Conservation (phyloP, 1,284 basidiomycete genomes). For the Somion occarium region DNA sequence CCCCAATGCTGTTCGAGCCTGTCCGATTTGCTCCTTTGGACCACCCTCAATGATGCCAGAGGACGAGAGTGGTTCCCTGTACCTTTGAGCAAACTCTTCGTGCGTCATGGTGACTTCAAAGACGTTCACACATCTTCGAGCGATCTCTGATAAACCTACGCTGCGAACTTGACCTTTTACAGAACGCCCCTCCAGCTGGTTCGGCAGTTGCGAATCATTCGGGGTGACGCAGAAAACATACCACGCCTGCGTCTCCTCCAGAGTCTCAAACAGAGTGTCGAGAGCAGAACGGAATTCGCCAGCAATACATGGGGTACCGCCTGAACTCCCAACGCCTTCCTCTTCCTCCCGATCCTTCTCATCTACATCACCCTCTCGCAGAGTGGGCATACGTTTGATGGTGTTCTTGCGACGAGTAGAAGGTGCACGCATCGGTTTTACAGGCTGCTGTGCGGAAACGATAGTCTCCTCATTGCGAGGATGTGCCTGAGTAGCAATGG, state of each 20-base stretch:
- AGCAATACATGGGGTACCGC: constrained; percentile 66
- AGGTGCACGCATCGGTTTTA: constrained; percentile 90
- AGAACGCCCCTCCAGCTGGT: constrained; percentile 88
- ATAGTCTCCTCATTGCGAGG: constrained; percentile 92
- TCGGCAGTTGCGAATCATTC: constrained; percentile 92
- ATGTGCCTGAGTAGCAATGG: constrained; percentile 87
- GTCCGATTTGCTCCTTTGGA: constrained; percentile 49
- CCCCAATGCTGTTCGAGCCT: constrained; percentile 58
- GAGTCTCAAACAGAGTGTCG: constrained; percentile 82
- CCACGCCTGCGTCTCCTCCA: constrained; percentile 91
- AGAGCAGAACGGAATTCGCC: constrained; percentile 86
- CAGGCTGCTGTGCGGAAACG: constrained; percentile 87
- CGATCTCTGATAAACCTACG: constrained; percentile 77
- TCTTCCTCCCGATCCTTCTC: constrained; percentile 51
- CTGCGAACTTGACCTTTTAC: constrained; percentile 91
- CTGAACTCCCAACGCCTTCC: constrained; percentile 24
- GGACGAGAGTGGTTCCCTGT: constrained; percentile 54
- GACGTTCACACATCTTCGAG: constrained; percentile 58
- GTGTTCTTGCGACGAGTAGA: constrained; percentile 81
- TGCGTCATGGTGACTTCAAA: constrained; percentile 87
- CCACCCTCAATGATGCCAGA: constrained; percentile 48
- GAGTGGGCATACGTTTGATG: constrained; percentile 54
- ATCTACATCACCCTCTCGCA: constrained; percentile 54
- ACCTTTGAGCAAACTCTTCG: constrained; percentile 85
- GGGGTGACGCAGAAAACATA: constrained; percentile 91